These are phyloP conservation scores for Boletellus sp. DNA, from an alignment of 768 basidiomycete genomes.

Conservation along the genomic window DNA sequence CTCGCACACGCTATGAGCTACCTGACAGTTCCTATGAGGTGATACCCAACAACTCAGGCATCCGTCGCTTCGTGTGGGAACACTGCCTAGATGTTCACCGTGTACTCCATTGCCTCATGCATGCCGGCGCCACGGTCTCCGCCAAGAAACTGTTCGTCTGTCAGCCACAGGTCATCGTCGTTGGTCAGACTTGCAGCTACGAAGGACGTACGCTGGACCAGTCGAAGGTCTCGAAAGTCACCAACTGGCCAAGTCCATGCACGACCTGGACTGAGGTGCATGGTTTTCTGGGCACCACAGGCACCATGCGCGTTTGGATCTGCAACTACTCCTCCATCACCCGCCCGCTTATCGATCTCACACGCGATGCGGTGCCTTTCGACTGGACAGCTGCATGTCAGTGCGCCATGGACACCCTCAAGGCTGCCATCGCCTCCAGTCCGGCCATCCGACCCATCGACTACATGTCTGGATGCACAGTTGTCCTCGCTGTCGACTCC, in stretches of 20 bases:
- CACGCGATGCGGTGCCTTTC: slow-evolving; percentile 21
- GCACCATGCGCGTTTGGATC: slow-evolving; percentile 30
- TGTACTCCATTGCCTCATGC: slow-evolving; percentile 20
- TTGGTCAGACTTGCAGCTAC: slow-evolving; percentile 40
- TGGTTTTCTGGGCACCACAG: no score
- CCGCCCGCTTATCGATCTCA: slow-evolving; percentile 25
- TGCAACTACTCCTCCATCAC: slow-evolving; percentile 24
- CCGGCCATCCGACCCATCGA: slow-evolving; percentile 8
- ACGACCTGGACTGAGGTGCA: no score
- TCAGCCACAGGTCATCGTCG: slow-evolving; percentile 24
- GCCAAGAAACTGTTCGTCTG: slow-evolving; percentile 35
- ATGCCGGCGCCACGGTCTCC: slow-evolving; percentile 37
- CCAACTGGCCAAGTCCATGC: slow-evolving; percentile 29
- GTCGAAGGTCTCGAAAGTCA: slow-evolving; percentile 24
- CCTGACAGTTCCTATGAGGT: slow-evolving; percentile 6
- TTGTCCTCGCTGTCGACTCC: slow-evolving; percentile 24
- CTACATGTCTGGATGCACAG: slow-evolving; percentile 1
- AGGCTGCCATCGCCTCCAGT: slow-evolving; percentile 10
- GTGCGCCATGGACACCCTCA: slow-evolving; percentile 14
- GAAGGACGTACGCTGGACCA: slow-evolving; percentile 32
- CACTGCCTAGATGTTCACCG: slow-evolving; percentile 30
- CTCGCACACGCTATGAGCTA: slow-evolving; percentile 31
- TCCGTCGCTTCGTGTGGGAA: slow-evolving; percentile 19
- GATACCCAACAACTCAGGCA: slow-evolving; percentile 9
- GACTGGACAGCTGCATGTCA: slow-evolving; percentile 4